Percentiles rank a stretch among this genome's conserved stretches.
phyloP scores from a whole-genome alignment of 805 yeast species.

The Starmerella sp. region DNA sequence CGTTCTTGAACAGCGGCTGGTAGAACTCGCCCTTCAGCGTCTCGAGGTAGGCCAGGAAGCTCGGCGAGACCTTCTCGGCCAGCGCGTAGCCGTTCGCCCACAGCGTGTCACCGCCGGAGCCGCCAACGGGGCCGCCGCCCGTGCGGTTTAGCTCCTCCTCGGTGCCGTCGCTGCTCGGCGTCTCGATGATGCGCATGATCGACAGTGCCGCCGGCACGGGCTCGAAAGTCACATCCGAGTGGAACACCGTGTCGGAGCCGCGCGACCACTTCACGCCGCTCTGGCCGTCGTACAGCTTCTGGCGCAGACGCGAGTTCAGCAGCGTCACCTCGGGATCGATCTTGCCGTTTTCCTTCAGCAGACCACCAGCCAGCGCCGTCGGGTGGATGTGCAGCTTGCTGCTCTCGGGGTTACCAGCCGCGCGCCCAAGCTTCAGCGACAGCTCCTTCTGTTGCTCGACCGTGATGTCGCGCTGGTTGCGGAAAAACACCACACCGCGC shows the following conservation, averaged over 20 bases:
- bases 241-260: slow-evolving; percentile 33
- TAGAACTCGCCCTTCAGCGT: slow-evolving; percentile 33
- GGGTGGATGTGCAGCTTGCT: slow-evolving; percentile 27
- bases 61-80: slow-evolving; percentile 42
- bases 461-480: slow-evolving; percentile 34
- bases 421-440: slow-evolving; percentile 23
- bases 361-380: slow-evolving; percentile 26
- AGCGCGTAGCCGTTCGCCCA: slow-evolving; percentile 46
- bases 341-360: slow-evolving; percentile 21
- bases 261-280: slow-evolving; percentile 21
- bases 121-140: slow-evolving; percentile 21
- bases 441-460: slow-evolving; percentile 25
- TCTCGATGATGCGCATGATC: slow-evolving; percentile 39
- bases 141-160: slow-evolving; percentile 11
- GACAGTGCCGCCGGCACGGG: slow-evolving; percentile 47
- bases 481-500: slow-evolving; percentile 42
- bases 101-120: slow-evolving; percentile 40
- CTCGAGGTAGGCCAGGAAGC: slow-evolving; percentile 37
- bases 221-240: slow-evolving; percentile 47
- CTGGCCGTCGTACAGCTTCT: slow-evolving; percentile 16
- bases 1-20: slow-evolving; percentile 35
- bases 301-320: slow-evolving; percentile 21
- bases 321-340: slow-evolving; percentile 27
- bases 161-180: slow-evolving; percentile 37
- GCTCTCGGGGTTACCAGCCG: slow-evolving; percentile 25